These are phyloP conservation scores for Pleoardoris graminearum DNA, from an alignment of 2,329 filamentous ascomycete species.

Conservation along the genomic window DNA sequence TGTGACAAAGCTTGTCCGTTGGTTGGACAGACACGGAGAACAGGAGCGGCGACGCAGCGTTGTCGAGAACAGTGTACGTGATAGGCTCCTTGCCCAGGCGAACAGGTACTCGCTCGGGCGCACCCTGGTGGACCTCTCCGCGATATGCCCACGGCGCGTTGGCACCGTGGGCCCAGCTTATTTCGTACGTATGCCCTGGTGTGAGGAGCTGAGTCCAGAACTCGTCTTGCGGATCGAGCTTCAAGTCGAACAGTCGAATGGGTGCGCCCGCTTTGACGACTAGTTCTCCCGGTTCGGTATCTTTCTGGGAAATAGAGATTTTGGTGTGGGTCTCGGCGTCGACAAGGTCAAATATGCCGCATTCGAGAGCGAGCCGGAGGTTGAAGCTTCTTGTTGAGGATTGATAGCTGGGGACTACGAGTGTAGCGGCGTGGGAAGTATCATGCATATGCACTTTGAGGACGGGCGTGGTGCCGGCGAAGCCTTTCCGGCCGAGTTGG, in stretches of 20 bases:
- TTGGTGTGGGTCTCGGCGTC: not conserved
- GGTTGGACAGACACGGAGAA: not conserved
- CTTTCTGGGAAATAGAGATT: not conserved
- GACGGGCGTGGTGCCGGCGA: not conserved
- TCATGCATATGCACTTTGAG: conserved; percentile 5
- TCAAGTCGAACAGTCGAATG: not conserved
- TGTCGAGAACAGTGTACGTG: not conserved
- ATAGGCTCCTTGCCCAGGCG: not conserved
- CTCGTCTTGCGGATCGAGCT: not conserved
- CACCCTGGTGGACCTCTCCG: not conserved
- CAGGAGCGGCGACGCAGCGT: not conserved
- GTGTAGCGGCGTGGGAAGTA: not conserved
- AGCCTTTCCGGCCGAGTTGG: not conserved
- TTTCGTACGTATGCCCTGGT: conserved; percentile 3
- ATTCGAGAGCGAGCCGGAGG: conserved; percentile 1
- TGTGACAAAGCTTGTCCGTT: conserved; percentile 2
- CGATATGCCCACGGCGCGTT: conserved; percentile 2
- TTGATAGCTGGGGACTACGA: conserved; percentile 1
- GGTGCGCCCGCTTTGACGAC: conserved; percentile 1
- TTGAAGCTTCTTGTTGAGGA: not conserved
- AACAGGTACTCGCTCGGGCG: not conserved
- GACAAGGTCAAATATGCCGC: not conserved
- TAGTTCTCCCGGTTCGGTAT: not conserved
- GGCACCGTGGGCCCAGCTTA: not conserved
- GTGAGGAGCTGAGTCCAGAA: conserved; percentile 1